Percentiles rank a stretch among this genome's conserved stretches.
Evolutionary conservation across 164 flowering plant genomes (phyloP).

Genomic region (Annona squamosa): DNA sequence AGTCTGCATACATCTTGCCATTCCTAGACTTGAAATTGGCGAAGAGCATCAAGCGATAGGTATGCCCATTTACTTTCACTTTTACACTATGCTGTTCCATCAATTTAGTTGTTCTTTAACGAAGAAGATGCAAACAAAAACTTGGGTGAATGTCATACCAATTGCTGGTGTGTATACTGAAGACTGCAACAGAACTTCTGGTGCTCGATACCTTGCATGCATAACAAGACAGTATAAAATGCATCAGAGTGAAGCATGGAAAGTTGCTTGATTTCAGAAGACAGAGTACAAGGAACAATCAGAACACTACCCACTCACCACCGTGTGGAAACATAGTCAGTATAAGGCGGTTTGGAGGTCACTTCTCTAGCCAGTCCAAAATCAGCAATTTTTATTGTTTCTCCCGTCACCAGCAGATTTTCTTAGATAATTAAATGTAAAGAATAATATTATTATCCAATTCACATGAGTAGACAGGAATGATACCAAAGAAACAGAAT

Average conservation of each 20-base stretch:
- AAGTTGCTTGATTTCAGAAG: background rate
- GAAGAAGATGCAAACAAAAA: no score
- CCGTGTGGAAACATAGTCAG: constrained; percentile 86
- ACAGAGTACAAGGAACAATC: background rate
- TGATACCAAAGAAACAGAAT: background rate
- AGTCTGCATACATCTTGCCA: no score
- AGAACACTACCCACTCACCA: constrained; percentile 43
- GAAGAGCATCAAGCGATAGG: no score
- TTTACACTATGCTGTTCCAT: no score
- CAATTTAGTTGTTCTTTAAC: no score
- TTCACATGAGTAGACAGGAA: background rate
- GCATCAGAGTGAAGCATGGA: background rate
- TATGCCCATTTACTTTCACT: no score
- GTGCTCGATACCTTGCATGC: constrained; percentile 84
- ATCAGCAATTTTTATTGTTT: constrained; percentile 80
- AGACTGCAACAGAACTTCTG: constrained; percentile 82
- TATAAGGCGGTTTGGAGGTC: constrained; percentile 69
- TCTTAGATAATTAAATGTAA: constrained; percentile 27
- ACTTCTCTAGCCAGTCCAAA: constrained; percentile 91
- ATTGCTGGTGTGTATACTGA: constrained; percentile 72
- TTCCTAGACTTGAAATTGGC: no score
- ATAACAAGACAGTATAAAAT: constrained; percentile 4
- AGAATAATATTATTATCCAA: background rate
- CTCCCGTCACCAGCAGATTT: constrained; percentile 75
- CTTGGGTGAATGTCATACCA: constrained; percentile 31